Base-by-base conservation (phyloP, 1,139 yeast species). In the Hemisphaericaspora subhashii region DNA sequence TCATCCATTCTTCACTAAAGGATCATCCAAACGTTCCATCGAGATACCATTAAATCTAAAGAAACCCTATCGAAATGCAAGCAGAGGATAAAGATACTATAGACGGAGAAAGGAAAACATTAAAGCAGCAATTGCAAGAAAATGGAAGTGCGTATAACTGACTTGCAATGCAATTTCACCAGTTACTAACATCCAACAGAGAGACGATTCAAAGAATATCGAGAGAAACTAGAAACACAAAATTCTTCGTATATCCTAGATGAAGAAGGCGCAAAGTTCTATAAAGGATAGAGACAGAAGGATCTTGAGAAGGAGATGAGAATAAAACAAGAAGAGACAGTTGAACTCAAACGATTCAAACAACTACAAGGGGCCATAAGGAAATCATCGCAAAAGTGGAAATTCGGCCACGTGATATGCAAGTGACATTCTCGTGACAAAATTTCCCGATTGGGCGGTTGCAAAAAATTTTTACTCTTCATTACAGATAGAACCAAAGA, bases 211-310 rank as follows among this genome's bases (percentile, higher is more conserved):
- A 48, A 58, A 23, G 72, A 69, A 36, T 62, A 60, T 38, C 66
- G 62, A 43, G 54, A 58, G 31, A 56, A 58, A 41, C 43, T 68
- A 37, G 71, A 66, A 36, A 55, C 60, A 1, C 61, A 60, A 18
- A 71, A 69, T 44, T 66, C 74, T 0, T 55, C 71, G 0, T 66
- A 67, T 40, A 66, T 64, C 39, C 46, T 71, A 31, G 64, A 60
- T 39, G 62, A 55, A 12, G 55, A 58, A 30, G 62, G 72, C 5
- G 49, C 62, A 7, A 45, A 50, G 24, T 65, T 53, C 41, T 66
- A 61, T 42, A 53, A 58, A 6, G 40, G 49, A 23, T 47, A 66
- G 29, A 42, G 49, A 31, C 41, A 43, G 20, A 38, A 51, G 23
- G 58, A 55, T 21, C 36, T 36, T 15, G 47, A 44, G 8, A 41